Evolutionary conservation across 2,329 filamentous ascomycete genomes (phyloP), one percentile per base, ranked within the genome.

Genomic region (Thelonectria olida): DNA sequence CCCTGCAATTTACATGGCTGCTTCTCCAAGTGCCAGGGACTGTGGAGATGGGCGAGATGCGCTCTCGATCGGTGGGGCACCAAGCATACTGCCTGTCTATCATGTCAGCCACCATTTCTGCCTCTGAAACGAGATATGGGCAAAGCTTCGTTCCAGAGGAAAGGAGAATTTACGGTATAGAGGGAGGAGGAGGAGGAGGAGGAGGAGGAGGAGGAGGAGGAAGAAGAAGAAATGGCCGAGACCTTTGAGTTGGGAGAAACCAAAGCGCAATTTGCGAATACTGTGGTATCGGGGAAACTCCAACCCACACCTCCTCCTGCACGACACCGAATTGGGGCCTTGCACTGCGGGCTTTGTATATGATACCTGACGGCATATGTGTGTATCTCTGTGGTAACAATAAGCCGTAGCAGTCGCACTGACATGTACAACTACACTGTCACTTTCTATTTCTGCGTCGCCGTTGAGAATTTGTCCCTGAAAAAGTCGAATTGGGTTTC

Each of bases 61-160:
- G n/a, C n/a, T n/a, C 23, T 44, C 50, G 50, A 44, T 53, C 38
- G 38, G 50, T 42, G 50, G 50, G 49, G 49, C 22, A 42, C 17
- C 23, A 51, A 36, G 31, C 20, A 19, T 34, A 15, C 31, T 15
- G 31, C 12, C 12, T 15, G 12, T 34, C 25, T 9, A 27, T 27
- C 36, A 23, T 42, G 31, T 53, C 36, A 53, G 50, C 50, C 50
- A 53, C 50, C 50, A 53, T 53, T 44, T 53, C n/a, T n/a, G n/a
- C n/a, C n/a, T n/a, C n/a, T n/a, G n/a, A n/a, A n/a, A n/a, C n/a
- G n/a, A n/a, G n/a, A n/a, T n/a, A n/a, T n/a, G n/a, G n/a, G n/a
- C 38, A 44, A 20, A 53, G 36, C 19, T 27, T 22, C 50, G 17
- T 19, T 15, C 19, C 13, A 34, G 17, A 27, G 36, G 22, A 22